Evolutionary conservation across 805 yeast species (phyloP), one percentile per base, ranked within the genome.

Genomic region (Hanseniaspora nectarophila): DNA sequence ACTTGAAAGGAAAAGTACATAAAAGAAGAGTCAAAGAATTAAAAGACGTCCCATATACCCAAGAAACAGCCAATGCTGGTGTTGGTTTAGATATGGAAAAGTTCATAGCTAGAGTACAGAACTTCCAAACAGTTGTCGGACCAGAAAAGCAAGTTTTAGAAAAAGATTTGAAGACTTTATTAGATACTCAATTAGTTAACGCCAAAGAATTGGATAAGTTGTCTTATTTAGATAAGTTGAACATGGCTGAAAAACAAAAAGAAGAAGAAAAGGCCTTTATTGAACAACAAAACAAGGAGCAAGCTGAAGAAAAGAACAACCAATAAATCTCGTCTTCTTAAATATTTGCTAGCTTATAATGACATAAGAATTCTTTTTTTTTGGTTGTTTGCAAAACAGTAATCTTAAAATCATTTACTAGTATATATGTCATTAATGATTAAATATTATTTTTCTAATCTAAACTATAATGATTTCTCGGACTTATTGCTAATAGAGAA

Each of bases 31-130:
- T 85, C 24, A 85, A 81, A 65, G 83, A 78, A 38, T 71, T 92
- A 59, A 77, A 75, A 54, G 78, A 73, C 45, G 82, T 81, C 50
- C 97, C 97, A 8, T 90, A 90, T 63, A 80, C 96, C 4, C 82
- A 78, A 52, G 77, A 83, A 55, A 97, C 90, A 62, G 82, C 95
- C 37, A 88, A 87, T 61, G 95, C 96, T 31, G 97, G 95, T 1
- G 76, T 83, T 0, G 97, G 97, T 3, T 70, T 75, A 16, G 82
- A 86, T 63, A 70, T 90, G 60, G 73, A 73, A 47, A 81, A 77
- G 64, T 89, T 79, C 64, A 63, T 82, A 60, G 70, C 73, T 50
- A 72, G 77, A 48, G 89, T 82, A 20, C 81, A 82, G 55, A 69
- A 74, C 55, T 78, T 80, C 60, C 77, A 78, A 55, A 70, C 68